Percentiles rank a stretch among this genome's conserved stretches.
These are phyloP conservation scores for Cutaneotrichosporon cavernicola DNA, from an alignment of 1,284 basidiomycete genomes.

Conservation along the genomic window DNA sequence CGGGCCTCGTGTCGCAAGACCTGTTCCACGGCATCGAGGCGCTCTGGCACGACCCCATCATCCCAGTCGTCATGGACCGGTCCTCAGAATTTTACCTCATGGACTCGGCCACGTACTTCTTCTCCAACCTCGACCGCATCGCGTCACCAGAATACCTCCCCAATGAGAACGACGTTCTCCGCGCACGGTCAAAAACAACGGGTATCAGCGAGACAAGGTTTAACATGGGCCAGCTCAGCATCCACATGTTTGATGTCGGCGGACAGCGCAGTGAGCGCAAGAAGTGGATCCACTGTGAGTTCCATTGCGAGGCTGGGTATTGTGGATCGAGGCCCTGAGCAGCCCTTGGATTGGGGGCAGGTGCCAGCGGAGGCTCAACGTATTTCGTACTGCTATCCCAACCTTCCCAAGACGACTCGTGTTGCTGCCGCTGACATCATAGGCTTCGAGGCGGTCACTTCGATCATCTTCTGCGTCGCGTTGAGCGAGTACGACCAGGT, in stretches of 20 bases:
- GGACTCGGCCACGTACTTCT: constrained; percentile 94
- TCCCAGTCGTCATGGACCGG: constrained; percentile 80
- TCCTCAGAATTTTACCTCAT: constrained; percentile 90
- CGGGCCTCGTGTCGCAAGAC: constrained; percentile 51
- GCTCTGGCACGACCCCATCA: constrained; percentile 88
- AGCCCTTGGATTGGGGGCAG: too few relatives aligned
- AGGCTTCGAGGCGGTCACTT: constrained; percentile 86
- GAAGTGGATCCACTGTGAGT: constrained; percentile 84
- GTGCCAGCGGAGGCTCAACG: not conserved
- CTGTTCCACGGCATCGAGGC: constrained; percentile 76
- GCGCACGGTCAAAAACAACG: constrained; percentile 85
- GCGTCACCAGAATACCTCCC: constrained; percentile 77
- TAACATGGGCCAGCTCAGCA: constrained; percentile 56
- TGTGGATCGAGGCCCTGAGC: not conserved
- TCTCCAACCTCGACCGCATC: constrained; percentile 78
- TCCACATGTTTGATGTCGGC: constrained; percentile 86
- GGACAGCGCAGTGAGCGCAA: constrained; percentile 90
- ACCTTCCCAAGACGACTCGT: not conserved
- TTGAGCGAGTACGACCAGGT: constrained; percentile 94
- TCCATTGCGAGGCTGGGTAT: not conserved
- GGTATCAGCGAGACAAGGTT: constrained; percentile 86
- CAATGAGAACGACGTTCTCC: constrained; percentile 82
- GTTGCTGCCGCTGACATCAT: constrained; percentile 2
- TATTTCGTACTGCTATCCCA: not conserved
- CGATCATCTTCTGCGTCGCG: constrained; percentile 93